Conservation (phyloP, 495 filamentous ascomycete genomes). For the Thozetella sp. region DNA sequence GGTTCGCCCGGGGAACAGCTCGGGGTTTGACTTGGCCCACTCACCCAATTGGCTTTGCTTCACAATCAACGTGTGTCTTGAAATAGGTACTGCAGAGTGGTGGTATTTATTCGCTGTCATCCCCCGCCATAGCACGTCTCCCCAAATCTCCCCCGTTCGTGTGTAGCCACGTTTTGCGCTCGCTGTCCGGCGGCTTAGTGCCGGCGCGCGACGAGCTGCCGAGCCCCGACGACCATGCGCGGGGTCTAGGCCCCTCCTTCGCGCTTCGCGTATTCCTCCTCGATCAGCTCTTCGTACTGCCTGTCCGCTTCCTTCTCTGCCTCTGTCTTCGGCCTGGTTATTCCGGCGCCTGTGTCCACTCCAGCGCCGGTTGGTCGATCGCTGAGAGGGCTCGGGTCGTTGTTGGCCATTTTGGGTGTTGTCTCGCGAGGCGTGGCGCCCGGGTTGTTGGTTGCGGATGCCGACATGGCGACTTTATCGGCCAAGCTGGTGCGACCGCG, state of each 20-base stretch:
- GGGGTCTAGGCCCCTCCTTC: conserved; percentile 63
- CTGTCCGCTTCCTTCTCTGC: conserved; percentile 56
- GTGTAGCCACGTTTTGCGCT: no score
- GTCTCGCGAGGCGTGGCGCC: neutral
- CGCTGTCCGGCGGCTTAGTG: no score
- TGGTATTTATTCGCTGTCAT: no score
- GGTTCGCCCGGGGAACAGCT: no score
- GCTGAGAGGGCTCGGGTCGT: neutral
- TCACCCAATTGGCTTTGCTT: no score
- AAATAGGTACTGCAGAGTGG: no score
- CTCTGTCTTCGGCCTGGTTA: conserved; percentile 36
- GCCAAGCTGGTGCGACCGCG: neutral
- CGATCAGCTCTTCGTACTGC: conserved; percentile 70
- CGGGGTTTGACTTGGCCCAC: no score
- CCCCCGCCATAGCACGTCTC: no score
- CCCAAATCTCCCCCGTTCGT: no score
- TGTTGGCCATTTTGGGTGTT: neutral
- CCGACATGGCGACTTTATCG: neutral
- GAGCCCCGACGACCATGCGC: neutral
- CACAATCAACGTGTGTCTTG: no score
- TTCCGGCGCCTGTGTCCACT: conserved; percentile 37
- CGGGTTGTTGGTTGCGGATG: neutral
- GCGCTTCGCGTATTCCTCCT: conserved; percentile 79
- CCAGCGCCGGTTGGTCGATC: conserved; percentile 30
- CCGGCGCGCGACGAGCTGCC: no score